Evolutionary conservation across 73 alveolate genomes (phyloP).

Genomic region (Halteria grandinella): DNA sequence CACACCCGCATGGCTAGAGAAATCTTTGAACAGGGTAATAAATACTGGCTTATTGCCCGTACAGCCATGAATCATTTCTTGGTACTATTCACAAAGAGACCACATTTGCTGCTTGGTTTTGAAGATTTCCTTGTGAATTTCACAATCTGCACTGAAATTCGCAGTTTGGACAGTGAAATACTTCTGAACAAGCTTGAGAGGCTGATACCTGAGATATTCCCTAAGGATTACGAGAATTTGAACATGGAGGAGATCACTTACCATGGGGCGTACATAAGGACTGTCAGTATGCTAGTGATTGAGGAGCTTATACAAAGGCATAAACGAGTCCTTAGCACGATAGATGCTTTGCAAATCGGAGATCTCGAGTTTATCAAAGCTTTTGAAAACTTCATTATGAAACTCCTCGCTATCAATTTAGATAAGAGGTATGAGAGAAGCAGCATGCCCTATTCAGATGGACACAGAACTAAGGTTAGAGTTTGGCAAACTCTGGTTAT

Average conservation of each 20-base stretch:
- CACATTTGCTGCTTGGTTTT: slow-evolving; percentile 33
- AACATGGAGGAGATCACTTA: slow-evolving; percentile 47
- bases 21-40: slow-evolving; percentile 54
- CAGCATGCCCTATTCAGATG: slow-evolving; percentile 58
- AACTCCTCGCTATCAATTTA: too few relatives aligned
- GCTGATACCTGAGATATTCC: slow-evolving; percentile 32
- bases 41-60: slow-evolving; percentile 56
- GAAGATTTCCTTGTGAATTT: slow-evolving; percentile 22
- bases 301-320: too few relatives aligned
- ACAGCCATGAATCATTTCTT: slow-evolving; percentile 33
- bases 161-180: slow-evolving; percentile 58
- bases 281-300: slow-evolving; percentile 11
- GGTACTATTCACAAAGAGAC: slow-evolving; percentile 10
- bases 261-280: slow-evolving; percentile 58
- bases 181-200: neutral
- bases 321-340: too few relatives aligned
- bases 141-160: slow-evolving; percentile 45
- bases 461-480: slow-evolving; percentile 50
- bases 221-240: slow-evolving; percentile 45
- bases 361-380: too few relatives aligned
- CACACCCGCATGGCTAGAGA: slow-evolving; percentile 22
- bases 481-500: slow-evolving; percentile 48
- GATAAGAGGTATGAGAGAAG: too few relatives aligned
- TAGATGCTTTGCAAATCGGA: too few relatives aligned
- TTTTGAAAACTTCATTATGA: too few relatives aligned